A percentile compares a stretch with the other conserved stretches of the same genome.
Evolutionary conservation across 345 rosid species (phyloP).

Genomic region (Rhizophora apiculata): DNA sequence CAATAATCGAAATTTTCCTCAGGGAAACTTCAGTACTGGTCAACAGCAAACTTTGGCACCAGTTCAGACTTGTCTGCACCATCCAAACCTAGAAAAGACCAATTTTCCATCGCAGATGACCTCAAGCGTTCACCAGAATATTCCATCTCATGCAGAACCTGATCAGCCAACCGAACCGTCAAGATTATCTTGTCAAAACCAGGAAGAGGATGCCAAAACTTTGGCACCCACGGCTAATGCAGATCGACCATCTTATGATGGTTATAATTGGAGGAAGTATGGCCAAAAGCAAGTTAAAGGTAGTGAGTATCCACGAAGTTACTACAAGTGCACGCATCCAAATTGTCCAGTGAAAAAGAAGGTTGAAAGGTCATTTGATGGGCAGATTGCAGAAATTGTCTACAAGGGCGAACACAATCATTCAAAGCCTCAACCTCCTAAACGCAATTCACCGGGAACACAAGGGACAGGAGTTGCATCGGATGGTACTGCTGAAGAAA

Average conservation of each 20-base stretch:
- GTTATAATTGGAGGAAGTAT: slow-evolving; percentile 97
- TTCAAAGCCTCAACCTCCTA: slow-evolving; percentile 71
- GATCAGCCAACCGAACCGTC: slow-evolving; percentile 33
- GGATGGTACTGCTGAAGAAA: slow-evolving; percentile 42
- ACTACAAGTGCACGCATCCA: slow-evolving; percentile 91
- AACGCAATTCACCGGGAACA: slow-evolving; percentile 44
- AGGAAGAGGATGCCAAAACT: slow-evolving; percentile 46
- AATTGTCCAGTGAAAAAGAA: slow-evolving; percentile 91
- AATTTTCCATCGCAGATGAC: slow-evolving; percentile 31
- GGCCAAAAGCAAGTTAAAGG: slow-evolving; percentile 99
- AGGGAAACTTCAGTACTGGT: slow-evolving; percentile 48
- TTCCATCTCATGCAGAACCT: slow-evolving; percentile 29
- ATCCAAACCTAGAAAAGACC: slow-evolving; percentile 34
- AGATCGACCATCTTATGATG: slow-evolving; percentile 76
- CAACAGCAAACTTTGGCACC: slow-evolving; percentile 26
- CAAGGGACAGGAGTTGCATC: slow-evolving; percentile 42
- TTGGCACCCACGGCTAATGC: slow-evolving; percentile 19
- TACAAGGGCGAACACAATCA: slow-evolving; percentile 96
- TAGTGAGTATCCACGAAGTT: slow-evolving; percentile 93
- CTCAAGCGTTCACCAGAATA: slow-evolving; percentile 25
- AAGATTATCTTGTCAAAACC: slow-evolving; percentile 26
- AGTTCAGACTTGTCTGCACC: slow-evolving; percentile 26
- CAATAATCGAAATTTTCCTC: slow-evolving; percentile 1
- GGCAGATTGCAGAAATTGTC: slow-evolving; percentile 91
- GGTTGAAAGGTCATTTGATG: slow-evolving; percentile 85